A percentile compares a stretch with the other conserved stretches of the same genome.
These are phyloP conservation scores for Sutorius australiensis DNA, from an alignment of 768 basidiomycete genomes.

Conservation along the genomic window DNA sequence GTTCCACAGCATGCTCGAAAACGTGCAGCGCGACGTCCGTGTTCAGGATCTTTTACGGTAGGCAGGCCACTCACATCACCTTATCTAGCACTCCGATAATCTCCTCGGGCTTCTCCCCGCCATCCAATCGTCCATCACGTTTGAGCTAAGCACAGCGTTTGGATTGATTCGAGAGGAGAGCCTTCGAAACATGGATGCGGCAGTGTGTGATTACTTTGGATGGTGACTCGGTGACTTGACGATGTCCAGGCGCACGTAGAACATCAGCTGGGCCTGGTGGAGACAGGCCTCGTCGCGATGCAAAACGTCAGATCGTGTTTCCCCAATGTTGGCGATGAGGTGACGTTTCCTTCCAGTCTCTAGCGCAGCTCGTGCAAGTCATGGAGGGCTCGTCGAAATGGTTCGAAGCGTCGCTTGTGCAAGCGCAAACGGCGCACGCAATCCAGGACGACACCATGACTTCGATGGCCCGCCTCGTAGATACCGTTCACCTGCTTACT, in stretches of 20 bases:
- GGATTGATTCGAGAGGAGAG: constrained; percentile 27
- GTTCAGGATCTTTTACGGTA: neutral
- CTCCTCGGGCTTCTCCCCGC: constrained; percentile 23
- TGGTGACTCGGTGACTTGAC: constrained; percentile 5
- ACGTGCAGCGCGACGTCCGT: constrained; percentile 22
- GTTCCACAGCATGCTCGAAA: constrained; percentile 26
- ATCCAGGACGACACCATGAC: constrained; percentile 36
- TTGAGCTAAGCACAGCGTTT: constrained; percentile 23
- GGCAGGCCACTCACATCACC: neutral
- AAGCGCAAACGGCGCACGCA: constrained; percentile 30
- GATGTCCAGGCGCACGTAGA: constrained; percentile 29
- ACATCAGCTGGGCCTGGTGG: constrained; percentile 25
- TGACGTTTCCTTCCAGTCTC: constrained; percentile 19
- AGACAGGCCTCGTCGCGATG: constrained; percentile 23
- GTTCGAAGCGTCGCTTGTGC: constrained; percentile 31
- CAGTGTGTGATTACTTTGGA: constrained; percentile 17
- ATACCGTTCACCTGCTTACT: constrained; percentile 37
- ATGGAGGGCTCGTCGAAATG: constrained; percentile 23
- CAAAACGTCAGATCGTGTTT: constrained; percentile 27
- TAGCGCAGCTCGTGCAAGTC: constrained; percentile 17
- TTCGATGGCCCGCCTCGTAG: constrained; percentile 35
- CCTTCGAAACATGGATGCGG: constrained; percentile 25
- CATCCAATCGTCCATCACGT: constrained; percentile 23
- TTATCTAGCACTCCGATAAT: constrained; percentile 25
- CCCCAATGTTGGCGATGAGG: constrained; percentile 6